Conservation (phyloP, 2,329 filamentous ascomycete genomes). For the Talaromyces albobiverticillius region DNA sequence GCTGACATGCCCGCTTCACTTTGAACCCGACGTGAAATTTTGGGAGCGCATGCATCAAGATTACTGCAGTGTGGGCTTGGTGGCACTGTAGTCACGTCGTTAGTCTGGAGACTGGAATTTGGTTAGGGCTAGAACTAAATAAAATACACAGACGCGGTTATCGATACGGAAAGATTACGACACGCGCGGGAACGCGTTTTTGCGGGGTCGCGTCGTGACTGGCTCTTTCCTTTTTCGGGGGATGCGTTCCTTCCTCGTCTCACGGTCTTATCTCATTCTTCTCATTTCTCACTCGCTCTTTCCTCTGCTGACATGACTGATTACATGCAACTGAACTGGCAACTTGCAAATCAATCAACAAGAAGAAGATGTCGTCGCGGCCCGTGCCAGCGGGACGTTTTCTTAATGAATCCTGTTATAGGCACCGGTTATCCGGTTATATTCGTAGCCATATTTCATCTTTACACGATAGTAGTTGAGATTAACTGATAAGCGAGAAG, state of each 20-base stretch:
- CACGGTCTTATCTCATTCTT: no score
- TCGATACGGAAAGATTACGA: constrained; percentile 14
- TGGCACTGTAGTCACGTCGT: no score
- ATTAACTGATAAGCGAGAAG: no score
- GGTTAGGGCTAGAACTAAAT: constrained; percentile 1
- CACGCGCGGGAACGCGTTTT: constrained; percentile 13
- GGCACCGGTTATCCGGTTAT: no score
- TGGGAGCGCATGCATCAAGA: background rate
- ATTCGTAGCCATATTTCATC: no score
- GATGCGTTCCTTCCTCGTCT: no score
- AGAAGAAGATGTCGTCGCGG: background rate
- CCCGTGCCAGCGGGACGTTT: background rate
- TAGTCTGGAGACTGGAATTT: background rate
- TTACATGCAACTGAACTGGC: no score
- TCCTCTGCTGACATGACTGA: no score
- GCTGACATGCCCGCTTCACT: constrained; percentile 7
- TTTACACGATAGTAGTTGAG: no score
- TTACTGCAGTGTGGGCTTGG: background rate
- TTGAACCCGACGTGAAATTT: constrained; percentile 1
- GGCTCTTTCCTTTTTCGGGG: no score
- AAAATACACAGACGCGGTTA: constrained; percentile 10
- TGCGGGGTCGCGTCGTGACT: constrained; percentile 12
- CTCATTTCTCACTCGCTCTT: no score
- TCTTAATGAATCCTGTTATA: no score
- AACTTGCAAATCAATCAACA: background rate